These are phyloP conservation scores for Fraxinus anomala DNA, from an alignment of 257 asterid genomes.

Conservation along the genomic window DNA sequence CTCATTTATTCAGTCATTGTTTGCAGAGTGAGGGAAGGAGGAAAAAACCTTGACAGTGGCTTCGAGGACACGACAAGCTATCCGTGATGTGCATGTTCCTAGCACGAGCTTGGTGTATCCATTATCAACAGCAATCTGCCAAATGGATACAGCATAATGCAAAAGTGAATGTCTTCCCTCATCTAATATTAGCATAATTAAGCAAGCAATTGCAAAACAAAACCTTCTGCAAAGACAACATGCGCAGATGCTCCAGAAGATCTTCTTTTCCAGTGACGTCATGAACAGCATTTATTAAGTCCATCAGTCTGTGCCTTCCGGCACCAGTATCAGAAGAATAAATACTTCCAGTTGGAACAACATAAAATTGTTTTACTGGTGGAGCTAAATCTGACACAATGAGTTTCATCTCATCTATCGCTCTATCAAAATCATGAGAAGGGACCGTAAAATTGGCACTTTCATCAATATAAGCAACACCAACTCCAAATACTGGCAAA, in stretches of 20 bases:
- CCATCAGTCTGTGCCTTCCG: conserved; percentile 53
- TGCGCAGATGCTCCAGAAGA: conserved; percentile 54
- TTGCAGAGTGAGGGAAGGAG: neutral
- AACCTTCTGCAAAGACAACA: conserved; percentile 80
- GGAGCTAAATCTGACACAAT: conserved; percentile 63
- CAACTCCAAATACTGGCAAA: conserved; percentile 85
- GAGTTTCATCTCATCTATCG: conserved; percentile 57
- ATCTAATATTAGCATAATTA: conserved; percentile 17
- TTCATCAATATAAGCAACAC: conserved; percentile 81
- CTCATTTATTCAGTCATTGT: neutral
- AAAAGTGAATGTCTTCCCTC: conserved; percentile 14
- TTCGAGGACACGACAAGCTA: conserved; percentile 92
- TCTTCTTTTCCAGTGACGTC: conserved; percentile 87
- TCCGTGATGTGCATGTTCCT: conserved; percentile 75
- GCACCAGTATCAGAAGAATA: conserved; percentile 46
- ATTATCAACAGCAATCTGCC: conserved; percentile 76
- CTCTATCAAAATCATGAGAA: conserved; percentile 38
- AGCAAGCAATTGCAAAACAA: conserved; percentile 18
- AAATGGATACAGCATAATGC: conserved; percentile 10
- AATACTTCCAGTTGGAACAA: conserved; percentile 58
- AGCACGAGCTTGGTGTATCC: conserved; percentile 81
- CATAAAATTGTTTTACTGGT: conserved; percentile 58
- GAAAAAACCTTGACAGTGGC: conserved; percentile 85
- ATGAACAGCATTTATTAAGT: conserved; percentile 44
- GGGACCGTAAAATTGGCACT: conserved; percentile 35